Conservation (phyloP, 2,329 filamentous ascomycete species). For the Endoconidiophora polonica region DNA sequence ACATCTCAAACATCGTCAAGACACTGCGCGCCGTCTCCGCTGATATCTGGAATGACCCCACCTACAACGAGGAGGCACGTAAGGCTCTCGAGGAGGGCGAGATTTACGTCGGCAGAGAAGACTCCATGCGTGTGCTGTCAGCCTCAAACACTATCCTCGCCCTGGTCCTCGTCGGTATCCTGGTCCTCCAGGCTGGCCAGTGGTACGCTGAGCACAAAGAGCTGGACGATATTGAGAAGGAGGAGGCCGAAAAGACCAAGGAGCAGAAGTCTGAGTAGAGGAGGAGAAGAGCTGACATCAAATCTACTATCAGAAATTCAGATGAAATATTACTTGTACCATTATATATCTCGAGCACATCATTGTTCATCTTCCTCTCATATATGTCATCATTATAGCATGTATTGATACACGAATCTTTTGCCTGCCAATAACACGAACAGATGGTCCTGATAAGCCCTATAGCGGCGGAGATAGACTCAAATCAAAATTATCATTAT, state of each 20-base stretch:
- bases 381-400: neutral
- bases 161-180: conserved; percentile 74
- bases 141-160: conserved; percentile 95
- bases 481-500: too few species aligned
- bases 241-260: conserved; percentile 18
- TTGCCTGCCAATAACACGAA: too few species aligned
- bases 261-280: conserved; percentile 12
- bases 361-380: too few species aligned
- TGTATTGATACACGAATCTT: too few species aligned
- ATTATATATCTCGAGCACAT: too few species aligned
- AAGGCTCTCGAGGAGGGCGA: conserved; percentile 37
- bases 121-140: conserved; percentile 75
- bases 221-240: conserved; percentile 55
- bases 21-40: conserved; percentile 69
- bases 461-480: too few species aligned
- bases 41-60: conserved; percentile 38
- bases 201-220: conserved; percentile 98
- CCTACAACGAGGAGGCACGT: conserved; percentile 24
- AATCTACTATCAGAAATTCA: too few species aligned
- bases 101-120: conserved; percentile 62
- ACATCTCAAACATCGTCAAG: conserved; percentile 92
- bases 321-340: too few species aligned
- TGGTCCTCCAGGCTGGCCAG: conserved; percentile 88
- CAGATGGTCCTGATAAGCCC: too few species aligned
- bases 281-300: neutral